Percentiles rank a stretch among this genome's conserved stretches.
Evolutionary conservation across 179 eudicot species (phyloP).

Genomic region (Pouteria campechiana): DNA sequence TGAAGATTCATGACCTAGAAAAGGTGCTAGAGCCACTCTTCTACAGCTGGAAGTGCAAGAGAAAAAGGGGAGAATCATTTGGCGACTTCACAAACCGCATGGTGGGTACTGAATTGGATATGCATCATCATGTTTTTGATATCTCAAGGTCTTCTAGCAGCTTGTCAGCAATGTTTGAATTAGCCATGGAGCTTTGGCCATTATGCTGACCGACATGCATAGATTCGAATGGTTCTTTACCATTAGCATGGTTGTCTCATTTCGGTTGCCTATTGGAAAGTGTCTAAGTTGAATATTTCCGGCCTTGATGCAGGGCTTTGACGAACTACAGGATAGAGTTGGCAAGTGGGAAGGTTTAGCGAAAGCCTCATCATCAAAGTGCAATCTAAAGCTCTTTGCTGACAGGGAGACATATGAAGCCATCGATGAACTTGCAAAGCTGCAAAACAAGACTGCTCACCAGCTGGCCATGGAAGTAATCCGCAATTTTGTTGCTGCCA

Average conservation of each 20-base stretch:
- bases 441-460: conserved; percentile 69
- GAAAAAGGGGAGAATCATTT: conserved; percentile 68
- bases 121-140: neutral
- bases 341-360: conserved; percentile 77
- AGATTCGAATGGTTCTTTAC: neutral
- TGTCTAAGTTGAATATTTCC: too few relatives aligned
- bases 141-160: neutral
- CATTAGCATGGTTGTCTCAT: too few relatives aligned
- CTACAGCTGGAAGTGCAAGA: conserved; percentile 61
- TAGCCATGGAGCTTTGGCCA: too few relatives aligned
- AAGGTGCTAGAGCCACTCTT: conserved; percentile 90
- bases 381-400: conserved; percentile 64
- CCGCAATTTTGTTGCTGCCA: conserved; percentile 61
- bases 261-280: too few relatives aligned
- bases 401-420: conserved; percentile 67
- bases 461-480: conserved; percentile 77
- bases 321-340: conserved; percentile 67
- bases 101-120: conserved; percentile 28
- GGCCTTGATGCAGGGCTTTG: conserved; percentile 71
- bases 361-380: conserved; percentile 21
- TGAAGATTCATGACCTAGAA: conserved; percentile 87
- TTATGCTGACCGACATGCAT: neutral
- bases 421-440: conserved; percentile 58
- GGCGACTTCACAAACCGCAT: conserved; percentile 75
- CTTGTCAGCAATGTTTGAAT: too few relatives aligned